phyloP scores from a whole-genome alignment of 2,329 filamentous ascomycete species.

The Zymoseptoria tritici region DNA sequence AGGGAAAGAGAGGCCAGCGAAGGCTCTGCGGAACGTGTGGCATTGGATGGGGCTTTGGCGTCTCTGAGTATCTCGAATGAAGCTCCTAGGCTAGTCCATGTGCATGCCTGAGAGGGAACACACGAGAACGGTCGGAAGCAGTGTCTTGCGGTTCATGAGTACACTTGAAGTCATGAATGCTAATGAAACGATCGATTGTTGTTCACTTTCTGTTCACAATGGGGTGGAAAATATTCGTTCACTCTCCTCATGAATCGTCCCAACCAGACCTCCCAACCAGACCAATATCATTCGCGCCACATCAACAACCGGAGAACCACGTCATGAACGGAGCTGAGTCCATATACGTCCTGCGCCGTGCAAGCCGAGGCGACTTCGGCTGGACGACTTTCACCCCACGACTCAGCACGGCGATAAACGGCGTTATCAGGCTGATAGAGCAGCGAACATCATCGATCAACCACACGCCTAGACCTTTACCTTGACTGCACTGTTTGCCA shows the following conservation, averaged over 20 bases:
- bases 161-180: not conserved
- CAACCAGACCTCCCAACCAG: not conserved
- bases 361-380: not conserved
- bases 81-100: slow-evolving; percentile 8
- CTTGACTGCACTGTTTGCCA: not conserved
- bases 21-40: slow-evolving; percentile 1
- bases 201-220: not conserved
- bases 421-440: not conserved
- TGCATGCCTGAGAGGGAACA: slow-evolving; percentile 7
- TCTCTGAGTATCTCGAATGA: slow-evolving; percentile 11
- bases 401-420: not conserved
- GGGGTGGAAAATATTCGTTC: not conserved
- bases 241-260: not conserved
- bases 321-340: not conserved
- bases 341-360: not conserved
- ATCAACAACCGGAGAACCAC: not conserved
- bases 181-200: not conserved
- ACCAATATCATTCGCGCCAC: not conserved
- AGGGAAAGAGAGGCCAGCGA: slow-evolving; percentile 42
- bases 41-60: slow-evolving; percentile 11
- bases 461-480: not conserved
- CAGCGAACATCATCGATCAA: not conserved
- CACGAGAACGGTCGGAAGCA: not conserved
- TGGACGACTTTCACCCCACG: not conserved
- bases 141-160: not conserved